Base-by-base conservation (phyloP, 2,329 filamentous ascomycete species). In the Leptographium wingfieldii region DNA sequence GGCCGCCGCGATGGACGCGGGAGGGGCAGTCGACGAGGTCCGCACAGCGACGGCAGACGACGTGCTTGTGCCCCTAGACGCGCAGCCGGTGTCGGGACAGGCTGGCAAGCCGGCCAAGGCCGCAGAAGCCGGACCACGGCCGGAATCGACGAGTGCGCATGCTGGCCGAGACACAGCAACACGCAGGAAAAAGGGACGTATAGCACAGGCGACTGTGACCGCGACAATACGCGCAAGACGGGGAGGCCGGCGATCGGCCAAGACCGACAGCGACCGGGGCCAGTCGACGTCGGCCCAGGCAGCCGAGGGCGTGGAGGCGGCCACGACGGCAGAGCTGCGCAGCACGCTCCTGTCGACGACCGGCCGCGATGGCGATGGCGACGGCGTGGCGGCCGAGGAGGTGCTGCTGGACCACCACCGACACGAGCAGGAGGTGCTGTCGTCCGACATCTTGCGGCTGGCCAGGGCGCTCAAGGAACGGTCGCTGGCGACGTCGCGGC, bases 341-440 rank as follows among this genome's bases (percentile, higher is more conserved):
- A 66, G 64, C 70, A 71, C 53, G 67, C 33, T 57, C 48, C 51
- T 51, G 16, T 52, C 48, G 14, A 10, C 49, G 27, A 31, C 48
- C 10, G 14, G 22, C 33, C 14, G 6, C 7, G 43, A 10, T 22
- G 22, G 22, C 22, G 22, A 22, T 22, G 22, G 22, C 33, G 67
- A 73, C 12, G 66, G 73, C 7, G 68, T 73, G 1, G 76, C 81
- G 11, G 80, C 81, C 19, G 79, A 83, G 1, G 90, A 95, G 74
- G 80, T 84, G 0, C 80, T 91, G 38, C 81, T 96, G 52, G 83
- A 88, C 66, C 81, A 87, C 68, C 84, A 95, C 68, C 86, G 89
- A 58, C 77, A 77, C 59, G 90, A 96, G 73, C 92, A 96, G 72
- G 90, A 96, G 71, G 77, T 80, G 40, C 80, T 97, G 3, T 92